Percentiles rank a stretch among this genome's conserved stretches.
Evolutionary conservation across 2,329 filamentous ascomycete species (phyloP).

Genomic region (Aspergillus sp.): DNA sequence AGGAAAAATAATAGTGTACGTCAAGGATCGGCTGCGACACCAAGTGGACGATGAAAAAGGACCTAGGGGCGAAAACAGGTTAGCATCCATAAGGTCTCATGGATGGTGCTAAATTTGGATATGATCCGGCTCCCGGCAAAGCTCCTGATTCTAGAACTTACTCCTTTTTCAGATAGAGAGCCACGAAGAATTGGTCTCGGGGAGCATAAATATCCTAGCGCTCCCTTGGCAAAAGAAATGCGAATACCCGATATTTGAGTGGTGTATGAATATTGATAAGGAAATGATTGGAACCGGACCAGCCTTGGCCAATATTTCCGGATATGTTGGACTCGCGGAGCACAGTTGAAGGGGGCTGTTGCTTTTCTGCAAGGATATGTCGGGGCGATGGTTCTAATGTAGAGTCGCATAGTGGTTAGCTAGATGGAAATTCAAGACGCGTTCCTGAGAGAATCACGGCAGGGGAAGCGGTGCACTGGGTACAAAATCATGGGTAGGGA

Average conservation of each 20-base stretch:
- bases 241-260: not conserved
- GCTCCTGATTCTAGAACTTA: constrained; percentile 15
- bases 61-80: constrained; percentile 6
- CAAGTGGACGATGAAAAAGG: constrained; percentile 5
- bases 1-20: not conserved
- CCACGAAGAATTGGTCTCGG: not conserved
- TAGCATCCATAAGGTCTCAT: constrained; percentile 3
- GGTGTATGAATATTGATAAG: not conserved
- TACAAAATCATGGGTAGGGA: not conserved
- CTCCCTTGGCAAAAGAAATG: constrained; percentile 1
- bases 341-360: not conserved
- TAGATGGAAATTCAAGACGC: constrained; percentile 10
- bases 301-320: constrained; percentile 26
- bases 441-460: not conserved
- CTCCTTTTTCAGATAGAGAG: constrained; percentile 3
- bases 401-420: constrained; percentile 18
- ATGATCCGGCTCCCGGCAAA: not conserved
- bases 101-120: not conserved
- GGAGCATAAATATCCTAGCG: constrained; percentile 11
- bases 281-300: constrained; percentile 25
- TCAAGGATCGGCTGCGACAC: not conserved
- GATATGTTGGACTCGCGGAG: constrained; percentile 1
- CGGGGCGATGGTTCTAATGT: constrained; percentile 15
- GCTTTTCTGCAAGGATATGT: constrained; percentile 2
- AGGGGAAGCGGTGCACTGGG: not conserved